Evolutionary conservation across 2,329 filamentous ascomycete species (phyloP).

Genomic region (Botrytis squamosa): DNA sequence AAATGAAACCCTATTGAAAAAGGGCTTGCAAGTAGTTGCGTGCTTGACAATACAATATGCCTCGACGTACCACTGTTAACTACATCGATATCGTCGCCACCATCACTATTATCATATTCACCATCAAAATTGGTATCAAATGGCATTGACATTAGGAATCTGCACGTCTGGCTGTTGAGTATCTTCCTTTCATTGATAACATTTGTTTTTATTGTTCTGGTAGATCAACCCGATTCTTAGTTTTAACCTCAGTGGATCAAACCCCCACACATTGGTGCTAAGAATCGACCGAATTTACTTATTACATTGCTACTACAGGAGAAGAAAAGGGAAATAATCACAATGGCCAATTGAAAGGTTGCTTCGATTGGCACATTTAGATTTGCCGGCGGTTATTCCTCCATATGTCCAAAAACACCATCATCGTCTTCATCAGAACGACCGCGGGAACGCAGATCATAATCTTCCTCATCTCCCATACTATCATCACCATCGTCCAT

Average conservation of each 20-base stretch:
- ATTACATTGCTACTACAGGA: slow-evolving; percentile 26
- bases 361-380: slow-evolving; percentile 11
- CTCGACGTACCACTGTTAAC: not conserved
- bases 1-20: not conserved
- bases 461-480: slow-evolving; percentile 64
- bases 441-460: slow-evolving; percentile 56
- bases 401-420: slow-evolving; percentile 94
- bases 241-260: slow-evolving; percentile 68
- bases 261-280: slow-evolving; percentile 65
- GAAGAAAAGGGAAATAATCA: slow-evolving; percentile 31
- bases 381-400: slow-evolving; percentile 59
- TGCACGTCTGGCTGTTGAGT: not conserved
- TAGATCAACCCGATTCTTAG: slow-evolving; percentile 51
- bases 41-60: not conserved
- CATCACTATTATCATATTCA: not conserved
- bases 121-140: not conserved
- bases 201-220: slow-evolving; percentile 39
- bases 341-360: slow-evolving; percentile 11
- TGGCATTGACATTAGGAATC: not conserved
- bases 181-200: slow-evolving; percentile 5
- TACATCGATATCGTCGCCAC: not conserved
- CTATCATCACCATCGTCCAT: slow-evolving; percentile 66
- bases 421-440: slow-evolving; percentile 89
- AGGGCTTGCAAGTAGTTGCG: not conserved
- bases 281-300: slow-evolving; percentile 47